phyloP scores from a whole-genome alignment of 2,329 filamentous ascomycete species.

The Xylaria sp. region DNA sequence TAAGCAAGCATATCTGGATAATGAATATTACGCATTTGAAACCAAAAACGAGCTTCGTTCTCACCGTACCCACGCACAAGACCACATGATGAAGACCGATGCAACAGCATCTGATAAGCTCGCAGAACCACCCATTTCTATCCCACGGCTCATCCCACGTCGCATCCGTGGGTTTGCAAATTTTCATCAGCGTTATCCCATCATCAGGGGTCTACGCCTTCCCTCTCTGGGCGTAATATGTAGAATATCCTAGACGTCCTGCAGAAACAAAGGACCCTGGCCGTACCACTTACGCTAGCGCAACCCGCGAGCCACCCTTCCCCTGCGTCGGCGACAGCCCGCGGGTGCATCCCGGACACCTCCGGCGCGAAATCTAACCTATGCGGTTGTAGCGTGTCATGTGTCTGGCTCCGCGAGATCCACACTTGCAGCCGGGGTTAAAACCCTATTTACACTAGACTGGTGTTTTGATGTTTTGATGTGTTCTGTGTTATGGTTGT shows the following conservation, averaged over 20 bases:
- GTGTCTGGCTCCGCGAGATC: constrained; percentile 2
- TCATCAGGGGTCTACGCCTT: not conserved
- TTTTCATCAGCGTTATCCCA: constrained; percentile 4
- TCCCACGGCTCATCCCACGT: constrained; percentile 6
- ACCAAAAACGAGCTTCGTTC: not conserved
- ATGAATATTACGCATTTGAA: constrained; percentile 20
- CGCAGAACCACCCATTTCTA: not conserved
- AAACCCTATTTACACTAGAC: constrained; percentile 11
- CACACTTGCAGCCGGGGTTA: constrained; percentile 16
- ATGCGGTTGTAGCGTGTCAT: not conserved
- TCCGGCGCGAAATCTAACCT: not conserved
- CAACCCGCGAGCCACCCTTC: constrained; percentile 7
- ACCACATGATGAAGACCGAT: constrained; percentile 1
- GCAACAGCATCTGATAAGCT: constrained; percentile 7
- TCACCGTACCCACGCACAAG: not conserved
- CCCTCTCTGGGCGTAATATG: constrained; percentile 6
- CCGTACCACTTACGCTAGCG: not conserved
- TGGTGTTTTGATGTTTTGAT: not conserved
- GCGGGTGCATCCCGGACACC: constrained; percentile 24
- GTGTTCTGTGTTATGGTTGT: not conserved
- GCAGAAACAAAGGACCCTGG: constrained; percentile 7
- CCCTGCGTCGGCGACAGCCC: constrained; percentile 25
- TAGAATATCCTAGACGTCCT: not conserved
- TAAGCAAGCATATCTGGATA: constrained; percentile 6
- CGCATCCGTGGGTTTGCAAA: not conserved